Percentiles rank a stretch among this genome's conserved stretches.
Conservation (phyloP, 140 eudicot genomes). For the Anethum foeniculum region DNA sequence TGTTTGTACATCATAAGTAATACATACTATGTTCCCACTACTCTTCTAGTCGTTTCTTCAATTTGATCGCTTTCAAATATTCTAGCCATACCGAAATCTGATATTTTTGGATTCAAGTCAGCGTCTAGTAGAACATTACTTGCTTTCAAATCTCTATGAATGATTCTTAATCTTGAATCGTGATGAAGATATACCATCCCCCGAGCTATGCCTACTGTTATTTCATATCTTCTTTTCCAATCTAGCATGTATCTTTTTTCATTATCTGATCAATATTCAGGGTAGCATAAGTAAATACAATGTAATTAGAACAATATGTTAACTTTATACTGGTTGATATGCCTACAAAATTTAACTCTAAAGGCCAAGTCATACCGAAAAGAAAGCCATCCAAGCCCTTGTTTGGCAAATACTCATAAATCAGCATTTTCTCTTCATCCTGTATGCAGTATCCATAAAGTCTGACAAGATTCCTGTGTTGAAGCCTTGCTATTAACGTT, state of each 20-base stretch:
- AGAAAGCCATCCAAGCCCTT: background rate
- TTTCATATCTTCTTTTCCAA: background rate
- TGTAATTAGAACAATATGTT: no score
- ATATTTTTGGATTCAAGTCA: background rate
- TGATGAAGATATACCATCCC: conserved; percentile 1
- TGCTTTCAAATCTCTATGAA: no score
- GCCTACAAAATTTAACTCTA: background rate
- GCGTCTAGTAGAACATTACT: no score
- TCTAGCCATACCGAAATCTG: background rate
- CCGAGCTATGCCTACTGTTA: background rate
- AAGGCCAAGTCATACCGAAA: background rate
- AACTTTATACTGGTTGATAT: background rate
- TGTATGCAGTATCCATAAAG: background rate
- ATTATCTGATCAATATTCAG: background rate
- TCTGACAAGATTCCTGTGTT: conserved; percentile 1
- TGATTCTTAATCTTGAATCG: no score
- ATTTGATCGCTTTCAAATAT: background rate
- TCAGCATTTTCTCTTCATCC: background rate
- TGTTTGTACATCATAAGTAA: no score
- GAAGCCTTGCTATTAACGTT: background rate
- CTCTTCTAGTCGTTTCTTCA: background rate
- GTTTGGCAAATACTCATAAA: background rate
- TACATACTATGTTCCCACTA: no score
- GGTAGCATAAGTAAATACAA: background rate
- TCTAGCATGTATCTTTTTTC: background rate